These are phyloP conservation scores for Blastomyces percursus DNA, from an alignment of 2,329 filamentous ascomycete genomes.

Conservation along the genomic window DNA sequence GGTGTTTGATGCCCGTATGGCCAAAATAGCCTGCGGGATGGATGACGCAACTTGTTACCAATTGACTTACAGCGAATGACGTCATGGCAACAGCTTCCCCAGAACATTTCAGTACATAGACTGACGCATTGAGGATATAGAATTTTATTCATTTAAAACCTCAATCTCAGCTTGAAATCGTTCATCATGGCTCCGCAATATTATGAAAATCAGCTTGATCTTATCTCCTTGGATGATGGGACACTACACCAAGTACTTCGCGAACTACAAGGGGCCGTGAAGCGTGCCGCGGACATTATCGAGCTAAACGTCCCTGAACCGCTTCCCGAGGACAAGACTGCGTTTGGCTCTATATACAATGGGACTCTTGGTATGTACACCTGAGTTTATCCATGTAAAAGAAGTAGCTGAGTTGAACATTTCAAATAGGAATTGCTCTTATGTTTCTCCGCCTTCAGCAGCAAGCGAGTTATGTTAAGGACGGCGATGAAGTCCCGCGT, in stretches of 20 bases:
- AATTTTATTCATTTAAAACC: neutral
- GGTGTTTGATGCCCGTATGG: too few relatives aligned
- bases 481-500: conserved; percentile 5
- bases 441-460: conserved; percentile 30
- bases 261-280: conserved; percentile 23
- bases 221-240: conserved; percentile 14
- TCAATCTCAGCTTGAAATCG: neutral
- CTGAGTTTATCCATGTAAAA: neutral
- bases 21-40: neutral
- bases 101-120: neutral
- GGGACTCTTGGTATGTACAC: conserved; percentile 23
- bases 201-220: conserved; percentile 20
- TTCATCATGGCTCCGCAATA: conserved; percentile 16
- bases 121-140: neutral
- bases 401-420: neutral
- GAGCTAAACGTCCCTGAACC: conserved; percentile 17
- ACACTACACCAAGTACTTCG: conserved; percentile 17
- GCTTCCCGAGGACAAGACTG: conserved; percentile 16
- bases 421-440: conserved; percentile 25
- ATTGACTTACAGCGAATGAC: neutral
- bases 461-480: conserved; percentile 22
- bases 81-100: neutral
- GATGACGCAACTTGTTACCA: too few relatives aligned
- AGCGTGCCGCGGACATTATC: conserved; percentile 21
- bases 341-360: conserved; percentile 23